These are phyloP conservation scores for Microsporum ferrugineum DNA, from an alignment of 2,329 filamentous ascomycete genomes.

Conservation along the genomic window DNA sequence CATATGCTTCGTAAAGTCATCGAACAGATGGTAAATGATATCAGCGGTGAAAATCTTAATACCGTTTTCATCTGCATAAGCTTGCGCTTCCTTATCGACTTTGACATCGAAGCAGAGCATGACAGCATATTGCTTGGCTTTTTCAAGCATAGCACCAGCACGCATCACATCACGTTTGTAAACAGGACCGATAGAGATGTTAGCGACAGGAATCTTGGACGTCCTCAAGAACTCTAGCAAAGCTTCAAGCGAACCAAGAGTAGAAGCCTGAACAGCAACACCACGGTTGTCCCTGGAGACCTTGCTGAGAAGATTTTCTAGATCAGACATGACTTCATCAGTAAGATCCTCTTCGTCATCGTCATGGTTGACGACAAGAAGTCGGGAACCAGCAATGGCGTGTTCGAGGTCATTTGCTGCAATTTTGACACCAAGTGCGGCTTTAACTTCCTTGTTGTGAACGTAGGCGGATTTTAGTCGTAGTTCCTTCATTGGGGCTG, in stretches of 20 bases:
- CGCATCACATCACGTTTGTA: conserved; percentile 97
- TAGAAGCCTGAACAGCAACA: conserved; percentile 95
- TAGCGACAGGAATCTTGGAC: conserved; percentile 93
- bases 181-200: conserved; percentile 93
- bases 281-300: conserved; percentile 87
- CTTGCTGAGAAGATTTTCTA: conserved; percentile 79
- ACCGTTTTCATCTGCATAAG: conserved; percentile 83
- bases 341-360: conserved; percentile 95
- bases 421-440: conserved; percentile 96
- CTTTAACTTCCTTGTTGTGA: conserved; percentile 99
- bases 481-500: conserved; percentile 82
- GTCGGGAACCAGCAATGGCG: conserved; percentile 88
- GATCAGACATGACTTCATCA: conserved; percentile 91
- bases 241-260: conserved; percentile 90
- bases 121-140: conserved; percentile 86
- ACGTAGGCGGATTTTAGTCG: conserved; percentile 94
- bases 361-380: conserved; percentile 86
- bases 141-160: conserved; percentile 89
- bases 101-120: conserved; percentile 99
- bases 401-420: conserved; percentile 89
- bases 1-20: conserved; percentile 94
- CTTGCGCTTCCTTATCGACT: conserved; percentile 88
- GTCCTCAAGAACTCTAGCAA: conserved; percentile 90
- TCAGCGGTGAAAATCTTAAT: conserved; percentile 98
- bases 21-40: conserved; percentile 98